Base-by-base conservation (phyloP, 2,329 filamentous ascomycete genomes). In the Hymenotorrendiella dingleyae region DNA sequence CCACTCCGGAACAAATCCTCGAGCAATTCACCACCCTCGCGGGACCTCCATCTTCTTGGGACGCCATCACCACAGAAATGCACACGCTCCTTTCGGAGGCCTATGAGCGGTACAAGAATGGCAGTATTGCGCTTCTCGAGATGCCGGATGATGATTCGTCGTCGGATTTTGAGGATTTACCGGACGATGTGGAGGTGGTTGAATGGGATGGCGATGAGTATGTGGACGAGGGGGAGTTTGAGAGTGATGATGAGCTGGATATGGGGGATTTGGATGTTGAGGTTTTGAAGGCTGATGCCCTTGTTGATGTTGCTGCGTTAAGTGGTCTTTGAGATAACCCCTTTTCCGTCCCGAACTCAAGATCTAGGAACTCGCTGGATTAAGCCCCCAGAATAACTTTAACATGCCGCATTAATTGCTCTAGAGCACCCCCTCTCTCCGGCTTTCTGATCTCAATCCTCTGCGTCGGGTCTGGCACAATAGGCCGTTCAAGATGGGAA, bases 161-260 rank as follows among this genome's bases (percentile, higher is more conserved):
- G 17, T 33, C 28, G 12, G 42, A 42, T 36, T 48, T 42, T 34
- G 38, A 30, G 17, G 29, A 32, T 8, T 21, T 33, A 6, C 22
- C 28, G 19, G 42, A 45, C 6, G 42, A 42, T 16, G 38, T 42
- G 10, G 14, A 34, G 5, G 14, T 23, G 4, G 42, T 33, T 21
- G 42, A 45, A 14, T 32, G 40, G 33, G 45, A 48, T 21, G 42
- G 30, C 40, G 39, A 45, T 40, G 9, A 47, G n/a, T n/a, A n/a
- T n/a, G n/a, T n/a, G n/a, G n/a, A n/a, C n/a, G n/a, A n/a, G n/a
- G n/a, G n/a, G n/a, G n/a, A n/a, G n/a, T n/a, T n/a, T n/a, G n/a
- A n/a, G 7, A 11, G 8, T 11, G 17, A 11, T 8, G 17, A 6
- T 17, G 17, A 34, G 19, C 17, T 20, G 8, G 22, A 12, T 19